Evolutionary conservation across 2,329 filamentous ascomycete genomes (phyloP), one percentile per base, ranked within the genome.

Genomic region (Bipolaris oryzae): DNA sequence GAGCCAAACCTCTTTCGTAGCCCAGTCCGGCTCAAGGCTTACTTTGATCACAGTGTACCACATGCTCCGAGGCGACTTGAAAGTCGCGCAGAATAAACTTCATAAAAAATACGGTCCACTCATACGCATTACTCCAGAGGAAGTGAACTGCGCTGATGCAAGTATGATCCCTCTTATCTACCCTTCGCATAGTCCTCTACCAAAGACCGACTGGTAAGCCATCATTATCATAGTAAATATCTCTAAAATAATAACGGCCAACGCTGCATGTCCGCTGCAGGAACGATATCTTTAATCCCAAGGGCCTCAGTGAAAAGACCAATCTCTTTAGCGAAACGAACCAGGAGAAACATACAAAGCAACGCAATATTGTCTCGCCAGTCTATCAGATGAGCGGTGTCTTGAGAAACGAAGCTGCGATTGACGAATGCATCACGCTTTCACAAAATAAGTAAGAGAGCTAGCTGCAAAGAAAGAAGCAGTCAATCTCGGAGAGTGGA

Each of bases 351-450:
- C 63, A 69, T 39, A 48, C 50, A 2, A 54, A 48, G 13, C 62
- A 64, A 34, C 60, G 65, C 5, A 61, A 38, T 10, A 61, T 67
- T 6, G 57, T 69, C 7, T 53, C 58, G 20, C 60, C 64, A 9
- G 61, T 60, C n/a, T 81, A 81, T 57, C 74, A 76, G 1, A 72
- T 81, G 67, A 76, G 68, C 18, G 79, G 72, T 0, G 55, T 81
- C 11, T 71, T 79, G 5, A 73, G 76, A 10, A 61, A 64, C 11
- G 69, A 73, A 42, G 42, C 50, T n/a, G 60, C 56, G 5, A 61
- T 73, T 13, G 63, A 69, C 37, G 61, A 65, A 9, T 72, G 68
- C 38, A 60, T 61, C 1, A 50, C 11, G 1, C 48, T 74, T 64
- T 74, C 28, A 43, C 71, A n/a, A 23, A 68, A 42, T 56, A 60